Percentiles rank a stretch among this genome's conserved stretches.
phyloP scores from a whole-genome alignment of 495 filamentous ascomycete genomes.

The Aspergillus bridgeri region DNA sequence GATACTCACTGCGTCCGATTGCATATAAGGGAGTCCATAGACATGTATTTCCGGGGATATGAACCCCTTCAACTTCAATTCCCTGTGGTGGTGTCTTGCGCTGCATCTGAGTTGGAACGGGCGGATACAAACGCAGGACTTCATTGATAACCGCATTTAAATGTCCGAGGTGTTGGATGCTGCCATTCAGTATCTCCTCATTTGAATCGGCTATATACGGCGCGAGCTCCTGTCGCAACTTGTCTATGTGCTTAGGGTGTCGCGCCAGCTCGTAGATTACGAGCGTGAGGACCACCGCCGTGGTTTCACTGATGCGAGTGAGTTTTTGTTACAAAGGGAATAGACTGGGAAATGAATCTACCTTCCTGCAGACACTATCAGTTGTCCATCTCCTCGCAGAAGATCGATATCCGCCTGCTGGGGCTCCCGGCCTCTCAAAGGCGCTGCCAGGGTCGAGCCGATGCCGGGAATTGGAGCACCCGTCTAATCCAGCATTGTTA shows the following conservation, averaged over 20 bases:
- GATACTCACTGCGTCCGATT: conserved; percentile 24
- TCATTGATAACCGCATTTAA: conserved; percentile 52
- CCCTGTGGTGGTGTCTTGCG: conserved; percentile 45
- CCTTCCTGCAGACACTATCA: conserved; percentile 18
- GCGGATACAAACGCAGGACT: conserved; percentile 44
- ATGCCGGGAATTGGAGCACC: too few relatives aligned
- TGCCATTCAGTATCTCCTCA: conserved; percentile 7
- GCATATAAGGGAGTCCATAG: conserved; percentile 35
- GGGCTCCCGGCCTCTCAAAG: too few relatives aligned
- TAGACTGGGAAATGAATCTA: conserved; percentile 23
- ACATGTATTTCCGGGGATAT: conserved; percentile 38
- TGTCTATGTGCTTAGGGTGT: conserved; percentile 20
- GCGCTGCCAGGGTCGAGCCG: too few relatives aligned
- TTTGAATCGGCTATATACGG: neutral
- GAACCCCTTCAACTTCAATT: conserved; percentile 36
- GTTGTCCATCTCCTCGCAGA: too few relatives aligned
- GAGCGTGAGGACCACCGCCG: conserved; percentile 31
- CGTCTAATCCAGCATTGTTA: too few relatives aligned
- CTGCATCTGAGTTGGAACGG: conserved; percentile 30
- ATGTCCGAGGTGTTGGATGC: conserved; percentile 24
- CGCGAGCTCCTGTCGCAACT: conserved; percentile 28
- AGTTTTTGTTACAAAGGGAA: conserved; percentile 23
- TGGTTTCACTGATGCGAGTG: conserved; percentile 33
- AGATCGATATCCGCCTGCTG: too few relatives aligned
- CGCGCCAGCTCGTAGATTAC: conserved; percentile 37